phyloP scores from a whole-genome alignment of 495 filamentous ascomycete genomes.

The Hypoxylon cercidicola region DNA sequence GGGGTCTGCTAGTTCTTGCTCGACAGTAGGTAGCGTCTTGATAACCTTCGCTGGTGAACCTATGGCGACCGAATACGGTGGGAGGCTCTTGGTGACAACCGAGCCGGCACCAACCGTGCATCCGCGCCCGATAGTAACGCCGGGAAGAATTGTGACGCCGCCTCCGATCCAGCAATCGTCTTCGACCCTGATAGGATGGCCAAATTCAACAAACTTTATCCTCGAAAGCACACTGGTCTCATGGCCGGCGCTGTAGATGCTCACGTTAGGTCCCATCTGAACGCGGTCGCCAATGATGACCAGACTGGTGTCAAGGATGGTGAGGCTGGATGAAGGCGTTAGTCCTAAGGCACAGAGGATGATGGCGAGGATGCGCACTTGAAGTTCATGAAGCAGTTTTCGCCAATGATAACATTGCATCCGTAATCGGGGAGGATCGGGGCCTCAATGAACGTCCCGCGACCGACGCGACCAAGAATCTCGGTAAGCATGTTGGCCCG shows the following conservation, averaged over 20 bases:
- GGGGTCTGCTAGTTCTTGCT: neutral
- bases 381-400: constrained; percentile 64
- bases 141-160: constrained; percentile 54
- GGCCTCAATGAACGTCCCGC: constrained; percentile 59
- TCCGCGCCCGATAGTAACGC: constrained; percentile 58
- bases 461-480: constrained; percentile 56
- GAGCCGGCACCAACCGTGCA: constrained; percentile 58
- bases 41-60: constrained; percentile 52
- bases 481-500: constrained; percentile 53
- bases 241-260: constrained; percentile 59
- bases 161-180: constrained; percentile 63
- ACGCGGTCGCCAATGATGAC: constrained; percentile 58
- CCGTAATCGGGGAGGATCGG: constrained; percentile 65
- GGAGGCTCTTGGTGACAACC: constrained; percentile 62
- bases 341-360: neutral
- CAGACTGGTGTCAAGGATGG: constrained; percentile 56
- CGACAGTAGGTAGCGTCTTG: constrained; percentile 52
- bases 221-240: constrained; percentile 54
- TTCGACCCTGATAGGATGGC: constrained; percentile 50
- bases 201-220: constrained; percentile 51
- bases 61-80: constrained; percentile 52
- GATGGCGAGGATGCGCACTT: constrained; percentile 47
- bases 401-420: constrained; percentile 62
- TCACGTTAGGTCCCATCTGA: constrained; percentile 56
- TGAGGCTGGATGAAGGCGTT: constrained; percentile 42